Percentiles rank a stretch among this genome's conserved stretches.
These are phyloP conservation scores for Fusarium nurragi DNA, from an alignment of 2,329 filamentous ascomycete species.

Conservation along the genomic window DNA sequence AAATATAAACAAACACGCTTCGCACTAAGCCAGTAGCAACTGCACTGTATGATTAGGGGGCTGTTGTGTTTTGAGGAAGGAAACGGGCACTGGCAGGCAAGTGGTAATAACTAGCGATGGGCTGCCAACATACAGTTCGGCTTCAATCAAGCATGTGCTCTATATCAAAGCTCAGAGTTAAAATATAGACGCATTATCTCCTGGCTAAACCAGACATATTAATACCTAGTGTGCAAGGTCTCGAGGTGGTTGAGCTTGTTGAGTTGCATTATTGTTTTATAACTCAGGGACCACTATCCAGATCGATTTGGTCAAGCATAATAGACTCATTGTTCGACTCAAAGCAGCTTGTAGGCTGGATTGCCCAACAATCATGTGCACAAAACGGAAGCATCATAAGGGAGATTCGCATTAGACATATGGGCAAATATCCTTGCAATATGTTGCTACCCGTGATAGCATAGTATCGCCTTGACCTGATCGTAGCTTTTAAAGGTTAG, in stretches of 20 bases:
- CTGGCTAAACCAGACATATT: not conserved
- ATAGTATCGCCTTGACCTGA: not conserved
- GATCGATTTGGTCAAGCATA: not conserved
- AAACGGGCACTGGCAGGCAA: not conserved
- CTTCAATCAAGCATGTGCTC: not conserved
- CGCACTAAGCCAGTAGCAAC: not conserved
- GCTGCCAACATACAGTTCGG: not conserved
- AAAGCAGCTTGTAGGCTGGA: not conserved
- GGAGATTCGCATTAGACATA: not conserved
- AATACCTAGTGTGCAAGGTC: not conserved
- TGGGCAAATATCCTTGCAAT: not conserved
- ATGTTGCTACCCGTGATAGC: not conserved
- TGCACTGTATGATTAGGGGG: not conserved
- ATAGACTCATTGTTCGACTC: not conserved
- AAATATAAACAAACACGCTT: conserved; percentile 10
- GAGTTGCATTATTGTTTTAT: not conserved
- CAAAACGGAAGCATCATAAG: not conserved
- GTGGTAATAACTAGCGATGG: not conserved
- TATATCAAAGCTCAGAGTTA: not conserved
- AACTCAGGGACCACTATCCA: not conserved
- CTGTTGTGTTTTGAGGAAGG: conserved; percentile 6
- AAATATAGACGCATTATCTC: not conserved
- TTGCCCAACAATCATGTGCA: not conserved
- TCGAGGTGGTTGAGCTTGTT: not conserved
- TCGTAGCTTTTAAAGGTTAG: not conserved